Base-by-base conservation (phyloP, 495 filamentous ascomycete genomes). In the Penicillium angulare region DNA sequence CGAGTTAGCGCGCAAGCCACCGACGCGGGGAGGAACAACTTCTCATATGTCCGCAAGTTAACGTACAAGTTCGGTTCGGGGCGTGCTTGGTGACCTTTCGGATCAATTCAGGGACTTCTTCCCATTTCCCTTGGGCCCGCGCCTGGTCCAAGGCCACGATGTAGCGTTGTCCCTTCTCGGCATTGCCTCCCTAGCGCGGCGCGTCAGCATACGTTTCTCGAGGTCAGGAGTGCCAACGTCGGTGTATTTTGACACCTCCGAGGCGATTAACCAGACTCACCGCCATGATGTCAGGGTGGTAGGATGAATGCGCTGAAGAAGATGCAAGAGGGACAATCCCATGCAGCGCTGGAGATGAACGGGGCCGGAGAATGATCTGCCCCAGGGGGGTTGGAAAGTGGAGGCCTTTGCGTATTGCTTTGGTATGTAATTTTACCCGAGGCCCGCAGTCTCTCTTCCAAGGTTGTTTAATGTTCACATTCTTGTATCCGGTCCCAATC, bases 31-130 rank as follows among this genome's bases (percentile, higher is more conserved):
- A 46, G 29, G 3, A 31, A 31, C 27, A 38, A 24, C 24, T 44
- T 44, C 41, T 50, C 38, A 18, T 35, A 20, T 22, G 53, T 27
- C n/a, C n/a, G n/a, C n/a, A n/a, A n/a, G n/a, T n/a, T 13, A 17
- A 53, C 58, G 50, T 85, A 97, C 93, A 97, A 65, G 79, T 80
- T 60, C 87, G 84, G 26, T 92, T 84, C 38, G 90, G 86, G 52
- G 90, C 89, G 80, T 97, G 92, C 62, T 97, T 97, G 59, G 83
- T 86, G 52, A 97, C 81, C 71, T 98, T 97, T 57, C 90, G 82
- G 57, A 88, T 83, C 52, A 96, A 75, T 71, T 97, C 93, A 23
- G 87, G 87, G n/a, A 97, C 79, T 23, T 87, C 87, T 52, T 88
- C 79, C 93, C 93, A 98, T 60, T 81, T 84, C 23, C 89, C 90